These are phyloP conservation scores for Tetragonia tetragonoides DNA, from an alignment of 148 eudicot species.

Conservation along the genomic window DNA sequence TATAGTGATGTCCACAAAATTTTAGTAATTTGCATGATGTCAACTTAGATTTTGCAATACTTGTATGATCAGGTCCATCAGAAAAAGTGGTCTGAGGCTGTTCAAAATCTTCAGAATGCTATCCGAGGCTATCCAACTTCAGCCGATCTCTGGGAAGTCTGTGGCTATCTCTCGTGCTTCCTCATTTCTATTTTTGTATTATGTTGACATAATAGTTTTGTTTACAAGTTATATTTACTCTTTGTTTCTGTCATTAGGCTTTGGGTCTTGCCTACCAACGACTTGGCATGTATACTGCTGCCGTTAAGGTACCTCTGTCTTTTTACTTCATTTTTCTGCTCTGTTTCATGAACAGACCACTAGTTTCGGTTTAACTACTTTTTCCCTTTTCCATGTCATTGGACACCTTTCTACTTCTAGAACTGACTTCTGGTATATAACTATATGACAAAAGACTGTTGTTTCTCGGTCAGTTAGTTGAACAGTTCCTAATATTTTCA, in stretches of 20 bases:
- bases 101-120: conserved; percentile 83
- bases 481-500: background rate
- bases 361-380: background rate
- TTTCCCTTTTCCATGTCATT: background rate
- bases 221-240: conserved; percentile 14
- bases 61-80: conserved; percentile 58
- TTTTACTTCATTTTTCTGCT: background rate
- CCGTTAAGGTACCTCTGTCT: conserved; percentile 63
- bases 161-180: conserved; percentile 25
- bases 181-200: background rate
- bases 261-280: conserved; percentile 86
- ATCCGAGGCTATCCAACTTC: conserved; percentile 80
- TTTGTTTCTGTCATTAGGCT: conserved; percentile 41
- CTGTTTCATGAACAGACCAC: background rate
- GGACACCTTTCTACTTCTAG: background rate
- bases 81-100: conserved; percentile 84
- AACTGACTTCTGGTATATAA: background rate
- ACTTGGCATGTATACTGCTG: conserved; percentile 95
- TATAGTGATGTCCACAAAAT: no score
- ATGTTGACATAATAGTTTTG: no score
- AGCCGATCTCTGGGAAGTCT: conserved; percentile 96
- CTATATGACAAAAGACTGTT: background rate
- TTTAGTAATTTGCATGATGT: background rate
- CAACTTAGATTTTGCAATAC: background rate
- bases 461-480: background rate